Evolutionary conservation across 345 rosid species (phyloP).

Genomic region (Anacardium occidentale): DNA sequence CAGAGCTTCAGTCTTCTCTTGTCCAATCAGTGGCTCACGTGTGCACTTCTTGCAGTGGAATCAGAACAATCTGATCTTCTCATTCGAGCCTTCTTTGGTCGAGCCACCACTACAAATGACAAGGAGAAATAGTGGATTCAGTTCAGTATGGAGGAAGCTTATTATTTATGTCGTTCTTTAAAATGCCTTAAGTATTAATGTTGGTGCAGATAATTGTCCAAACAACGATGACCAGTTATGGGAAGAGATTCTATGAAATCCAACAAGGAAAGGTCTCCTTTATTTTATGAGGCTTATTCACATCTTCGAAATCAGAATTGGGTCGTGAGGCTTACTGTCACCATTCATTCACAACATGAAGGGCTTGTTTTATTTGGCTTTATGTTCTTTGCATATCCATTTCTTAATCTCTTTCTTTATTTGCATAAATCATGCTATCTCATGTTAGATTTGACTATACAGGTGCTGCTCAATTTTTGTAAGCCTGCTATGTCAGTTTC

Average conservation of each 20-base stretch:
- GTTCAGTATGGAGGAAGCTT: constrained; percentile 78
- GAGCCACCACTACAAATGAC: constrained; percentile 44
- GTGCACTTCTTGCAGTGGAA: constrained; percentile 50
- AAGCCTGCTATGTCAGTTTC: not conserved
- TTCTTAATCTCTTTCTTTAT: not conserved
- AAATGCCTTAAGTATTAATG: constrained; percentile 57
- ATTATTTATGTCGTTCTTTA: constrained; percentile 49
- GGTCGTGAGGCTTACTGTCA: constrained; percentile 81
- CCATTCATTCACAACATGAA: constrained; percentile 77
- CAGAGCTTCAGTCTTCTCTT: constrained; percentile 56
- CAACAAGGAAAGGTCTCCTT: constrained; percentile 49
- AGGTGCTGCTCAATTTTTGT: not conserved
- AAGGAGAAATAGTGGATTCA: constrained; percentile 75
- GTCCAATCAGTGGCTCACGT: constrained; percentile 42
- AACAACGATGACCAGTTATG: constrained; percentile 46
- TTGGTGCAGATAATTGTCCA: constrained; percentile 28
- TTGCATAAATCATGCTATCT: not conserved
- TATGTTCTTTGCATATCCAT: not conserved
- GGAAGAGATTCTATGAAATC: constrained; percentile 50
- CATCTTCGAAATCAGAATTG: constrained; percentile 70
- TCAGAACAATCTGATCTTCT: constrained; percentile 56
- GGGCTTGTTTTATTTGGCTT: constrained; percentile 39
- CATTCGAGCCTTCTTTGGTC: constrained; percentile 67
- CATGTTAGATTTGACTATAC: not conserved
- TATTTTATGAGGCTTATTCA: constrained; percentile 63